phyloP scores from a whole-genome alignment of 208 protist genomes.

The Trypanosoma melophagium region DNA sequence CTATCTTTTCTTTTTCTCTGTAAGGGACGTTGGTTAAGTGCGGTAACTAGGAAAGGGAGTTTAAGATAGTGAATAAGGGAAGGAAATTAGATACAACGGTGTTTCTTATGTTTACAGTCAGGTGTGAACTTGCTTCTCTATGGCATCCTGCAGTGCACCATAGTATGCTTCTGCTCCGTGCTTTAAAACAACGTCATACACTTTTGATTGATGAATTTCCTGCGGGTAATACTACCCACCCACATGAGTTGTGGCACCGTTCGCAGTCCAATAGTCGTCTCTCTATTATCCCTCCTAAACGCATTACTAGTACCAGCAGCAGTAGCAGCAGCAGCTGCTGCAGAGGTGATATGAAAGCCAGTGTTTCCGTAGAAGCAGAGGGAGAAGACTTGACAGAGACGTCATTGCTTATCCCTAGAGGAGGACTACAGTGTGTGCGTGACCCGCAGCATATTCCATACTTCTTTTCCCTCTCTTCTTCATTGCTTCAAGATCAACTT shows the following conservation, averaged over 20 bases:
- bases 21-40: background rate
- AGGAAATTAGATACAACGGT: background rate
- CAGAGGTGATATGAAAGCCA: background rate
- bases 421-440: constrained; percentile 24
- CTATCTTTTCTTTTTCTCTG: background rate
- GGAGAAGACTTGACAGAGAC: background rate
- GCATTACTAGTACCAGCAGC: background rate
- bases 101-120: constrained; percentile 55
- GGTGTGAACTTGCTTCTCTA: constrained; percentile 43
- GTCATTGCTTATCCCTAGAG: background rate
- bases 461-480: constrained; percentile 28
- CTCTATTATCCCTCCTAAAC: constrained; percentile 6
- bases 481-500: constrained; percentile 24
- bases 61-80: background rate
- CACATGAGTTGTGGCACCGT: constrained; percentile 22
- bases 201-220: constrained; percentile 36
- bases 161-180: constrained; percentile 67
- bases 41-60: constrained; percentile 2
- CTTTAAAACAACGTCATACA: constrained; percentile 64
- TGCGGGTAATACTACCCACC: no score
- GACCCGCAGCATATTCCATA: constrained; percentile 55
- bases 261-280: constrained; percentile 6
- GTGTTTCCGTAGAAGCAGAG: background rate
- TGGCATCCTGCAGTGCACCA: constrained; percentile 81
- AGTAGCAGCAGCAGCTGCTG: background rate